phyloP scores from a whole-genome alignment of 1,284 basidiomycete genomes.

The Boletus albobrunnescens region DNA sequence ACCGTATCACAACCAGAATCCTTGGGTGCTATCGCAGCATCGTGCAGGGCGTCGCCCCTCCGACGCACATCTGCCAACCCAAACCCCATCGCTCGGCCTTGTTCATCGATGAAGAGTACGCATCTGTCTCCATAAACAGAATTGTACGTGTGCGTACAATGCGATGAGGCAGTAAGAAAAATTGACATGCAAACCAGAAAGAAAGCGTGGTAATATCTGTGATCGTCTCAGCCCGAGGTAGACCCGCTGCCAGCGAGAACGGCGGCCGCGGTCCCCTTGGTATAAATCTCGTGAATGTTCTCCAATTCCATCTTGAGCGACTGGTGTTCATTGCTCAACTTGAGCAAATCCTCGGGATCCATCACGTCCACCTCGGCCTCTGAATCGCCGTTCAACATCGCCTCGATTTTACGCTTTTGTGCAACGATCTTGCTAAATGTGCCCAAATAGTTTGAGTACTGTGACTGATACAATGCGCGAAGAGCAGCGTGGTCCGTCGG shows the following conservation, averaged over 20 bases:
- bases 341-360: constrained; percentile 48
- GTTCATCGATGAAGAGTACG: no score
- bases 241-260: not conserved
- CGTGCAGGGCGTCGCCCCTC: no score
- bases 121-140: no score
- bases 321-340: constrained; percentile 42
- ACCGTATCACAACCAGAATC: no score
- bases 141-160: no score
- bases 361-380: constrained; percentile 43
- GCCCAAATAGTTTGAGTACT: constrained; percentile 48
- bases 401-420: constrained; percentile 46
- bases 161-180: no score
- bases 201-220: no score
- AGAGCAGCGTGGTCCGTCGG: constrained; percentile 48
- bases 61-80: no score
- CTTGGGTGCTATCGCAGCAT: no score
- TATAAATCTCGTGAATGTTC: constrained; percentile 40
- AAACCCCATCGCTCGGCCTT: no score
- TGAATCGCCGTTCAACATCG: constrained; percentile 35
- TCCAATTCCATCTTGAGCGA: constrained; percentile 45
- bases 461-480: constrained; percentile 47
- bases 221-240: constrained; percentile 16
- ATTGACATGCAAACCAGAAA: no score
- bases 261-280: constrained; percentile 10
- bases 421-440: constrained; percentile 43